phyloP scores from a whole-genome alignment of 2,329 filamentous ascomycete genomes.

The Penicillium brevicompactum region DNA sequence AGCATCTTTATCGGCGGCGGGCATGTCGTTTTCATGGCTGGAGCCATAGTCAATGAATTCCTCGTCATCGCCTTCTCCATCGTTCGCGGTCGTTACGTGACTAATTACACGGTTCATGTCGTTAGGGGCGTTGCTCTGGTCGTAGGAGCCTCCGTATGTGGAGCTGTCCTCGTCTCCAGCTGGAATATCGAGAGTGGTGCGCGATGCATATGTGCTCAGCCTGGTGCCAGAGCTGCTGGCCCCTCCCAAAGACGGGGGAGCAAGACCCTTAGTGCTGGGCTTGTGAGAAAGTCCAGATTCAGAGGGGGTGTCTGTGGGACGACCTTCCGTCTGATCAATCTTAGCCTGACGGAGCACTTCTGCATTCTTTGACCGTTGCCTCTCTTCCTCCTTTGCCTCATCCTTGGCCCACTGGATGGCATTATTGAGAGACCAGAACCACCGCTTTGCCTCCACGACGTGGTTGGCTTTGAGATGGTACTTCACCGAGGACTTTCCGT shows the following conservation, averaged over 20 bases:
- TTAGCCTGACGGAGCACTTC: slow-evolving; percentile 79
- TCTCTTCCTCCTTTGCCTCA: slow-evolving; percentile 88
- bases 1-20: slow-evolving; percentile 80
- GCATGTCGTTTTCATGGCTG: slow-evolving; percentile 72
- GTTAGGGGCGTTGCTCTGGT: slow-evolving; percentile 55
- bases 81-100: slow-evolving; percentile 53
- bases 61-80: slow-evolving; percentile 69
- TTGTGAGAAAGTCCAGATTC: slow-evolving; percentile 37
- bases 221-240: slow-evolving; percentile 46
- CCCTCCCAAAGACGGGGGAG: slow-evolving; percentile 38
- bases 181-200: slow-evolving; percentile 50
- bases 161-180: slow-evolving; percentile 57
- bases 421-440: slow-evolving; percentile 99
- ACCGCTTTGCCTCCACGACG: slow-evolving; percentile 95
- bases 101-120: slow-evolving; percentile 54
- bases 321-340: slow-evolving; percentile 66
- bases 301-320: slow-evolving; percentile 50
- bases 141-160: slow-evolving; percentile 54
- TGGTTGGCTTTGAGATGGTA: slow-evolving; percentile 98
- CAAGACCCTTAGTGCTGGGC: slow-evolving; percentile 40
- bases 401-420: slow-evolving; percentile 99
- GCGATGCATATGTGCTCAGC: slow-evolving; percentile 53
- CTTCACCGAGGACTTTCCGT: slow-evolving; percentile 97
- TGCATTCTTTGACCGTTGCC: slow-evolving; percentile 70
- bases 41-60: slow-evolving; percentile 81